Evolutionary conservation across 805 yeast genomes (phyloP).

Genomic region (Wickerhamomyces hampshirensis): DNA sequence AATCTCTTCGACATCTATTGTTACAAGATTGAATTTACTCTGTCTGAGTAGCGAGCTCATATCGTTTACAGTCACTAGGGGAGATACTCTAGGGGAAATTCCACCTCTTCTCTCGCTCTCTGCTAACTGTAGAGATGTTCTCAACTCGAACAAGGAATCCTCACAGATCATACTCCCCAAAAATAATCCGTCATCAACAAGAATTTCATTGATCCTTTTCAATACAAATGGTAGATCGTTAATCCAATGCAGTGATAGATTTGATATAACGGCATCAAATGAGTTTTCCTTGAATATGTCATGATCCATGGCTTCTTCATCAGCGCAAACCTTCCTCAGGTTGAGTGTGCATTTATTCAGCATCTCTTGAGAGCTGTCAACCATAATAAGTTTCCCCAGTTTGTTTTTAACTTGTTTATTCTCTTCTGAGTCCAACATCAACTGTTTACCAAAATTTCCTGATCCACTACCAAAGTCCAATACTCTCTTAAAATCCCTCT

Average conservation of each 20-base stretch:
- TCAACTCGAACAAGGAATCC: constrained; percentile 76
- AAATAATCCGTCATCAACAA: constrained; percentile 78
- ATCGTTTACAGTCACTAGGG: constrained; percentile 74
- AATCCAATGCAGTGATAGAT: constrained; percentile 77
- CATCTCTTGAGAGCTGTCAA: constrained; percentile 55
- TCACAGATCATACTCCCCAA: constrained; percentile 81
- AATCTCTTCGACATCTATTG: constrained; percentile 81
- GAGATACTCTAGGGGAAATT: constrained; percentile 74
- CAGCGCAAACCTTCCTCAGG: constrained; percentile 49
- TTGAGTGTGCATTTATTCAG: constrained; percentile 37
- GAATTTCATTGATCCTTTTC: constrained; percentile 46
- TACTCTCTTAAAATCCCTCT: constrained; percentile 53
- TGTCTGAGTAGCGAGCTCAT: constrained; percentile 67
- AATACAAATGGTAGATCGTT: constrained; percentile 74
- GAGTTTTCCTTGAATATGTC: constrained; percentile 32
- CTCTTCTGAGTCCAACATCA: constrained; percentile 30
- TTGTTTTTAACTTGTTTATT: constrained; percentile 51
- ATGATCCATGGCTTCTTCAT: constrained; percentile 60
- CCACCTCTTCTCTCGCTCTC: constrained; percentile 79
- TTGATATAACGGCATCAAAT: constrained; percentile 71
- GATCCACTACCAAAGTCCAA: constrained; percentile 72
- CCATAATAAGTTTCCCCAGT: constrained; percentile 53
- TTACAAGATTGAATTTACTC: constrained; percentile 75
- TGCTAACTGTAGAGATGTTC: constrained; percentile 77
- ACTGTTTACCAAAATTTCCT: constrained; percentile 51